Base-by-base conservation (phyloP, 805 yeast genomes). In the Schizosaccharomyces cryophilus region DNA sequence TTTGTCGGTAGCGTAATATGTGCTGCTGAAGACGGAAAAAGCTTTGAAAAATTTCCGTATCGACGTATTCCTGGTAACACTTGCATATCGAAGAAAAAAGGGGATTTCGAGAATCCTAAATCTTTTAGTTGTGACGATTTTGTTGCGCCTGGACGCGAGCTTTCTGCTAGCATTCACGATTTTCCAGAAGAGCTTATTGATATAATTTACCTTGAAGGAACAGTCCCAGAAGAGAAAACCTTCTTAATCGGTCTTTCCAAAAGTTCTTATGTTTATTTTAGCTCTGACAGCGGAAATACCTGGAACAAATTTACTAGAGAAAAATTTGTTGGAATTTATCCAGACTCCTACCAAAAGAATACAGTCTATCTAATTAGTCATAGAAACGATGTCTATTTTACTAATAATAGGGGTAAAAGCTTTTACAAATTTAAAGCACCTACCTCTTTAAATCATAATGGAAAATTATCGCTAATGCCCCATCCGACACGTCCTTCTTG, bases 271-370 rank as follows among this genome's bases (percentile, higher is more conserved):
- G 77, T 81, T 2, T 83, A 73, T 66, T 77, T 86, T 6, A 85
- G 96, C 0, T 83, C 78, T 66, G 82, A 87, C 68, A 85, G 85
- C 51, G 90, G 90, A 15, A 66, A 70, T 3, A 66, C 68, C 1
- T 79, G 85, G 72, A 70, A 69, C 30, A 68, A 67, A 59, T 69
- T 79, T 24, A 72, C 74, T 1, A 66, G 67, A 17, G 69, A 69
- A 5, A 75, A 78, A 17, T 74, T 84, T 60, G 63, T 76, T 5
- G 79, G 78, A n/a, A 74, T 84, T n/a, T 73, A 73, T 51, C 78
- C 80, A 54, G 88, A 93, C 64, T 80, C 80, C 6, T 77, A 76
- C 63, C 74, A 75, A 64, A 76, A 80, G 2, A 80, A 85, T 63
- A 76, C 78, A 48, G 78, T 82, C 42, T 74, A 80, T 65, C 71